These are phyloP conservation scores for Pythium periplocum DNA, from an alignment of 352 stramenopile genomes.

Conservation along the genomic window DNA sequence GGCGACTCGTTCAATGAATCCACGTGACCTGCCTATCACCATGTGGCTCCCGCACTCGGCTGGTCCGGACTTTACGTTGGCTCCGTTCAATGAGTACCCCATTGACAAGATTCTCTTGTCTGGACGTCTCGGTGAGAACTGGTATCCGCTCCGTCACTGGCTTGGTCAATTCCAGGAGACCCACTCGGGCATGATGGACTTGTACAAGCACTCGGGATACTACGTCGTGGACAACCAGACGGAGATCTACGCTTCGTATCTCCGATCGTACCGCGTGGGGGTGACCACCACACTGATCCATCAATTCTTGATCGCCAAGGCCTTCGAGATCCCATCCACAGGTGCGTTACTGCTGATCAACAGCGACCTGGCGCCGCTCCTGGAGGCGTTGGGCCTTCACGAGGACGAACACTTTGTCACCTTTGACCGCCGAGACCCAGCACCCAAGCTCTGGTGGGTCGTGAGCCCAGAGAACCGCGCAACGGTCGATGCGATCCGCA, in stretches of 20 bases:
- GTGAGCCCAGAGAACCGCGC: constrained; percentile 38
- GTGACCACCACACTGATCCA: constrained; percentile 75
- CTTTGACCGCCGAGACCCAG: constrained; percentile 51
- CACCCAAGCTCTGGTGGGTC: constrained; percentile 41
- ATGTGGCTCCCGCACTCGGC: constrained; percentile 70
- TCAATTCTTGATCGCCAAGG: constrained; percentile 72
- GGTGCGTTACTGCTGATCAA: constrained; percentile 65
- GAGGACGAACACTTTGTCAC: constrained; percentile 59
- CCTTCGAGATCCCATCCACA: constrained; percentile 77
- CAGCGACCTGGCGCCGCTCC: constrained; percentile 43
- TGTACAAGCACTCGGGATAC: constrained; percentile 55
- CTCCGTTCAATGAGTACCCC: constrained; percentile 59
- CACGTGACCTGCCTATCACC: constrained; percentile 54
- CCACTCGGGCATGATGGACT: constrained; percentile 46
- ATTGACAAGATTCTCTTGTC: constrained; percentile 75
- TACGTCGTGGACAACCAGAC: constrained; percentile 59
- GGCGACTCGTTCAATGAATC: constrained; percentile 35
- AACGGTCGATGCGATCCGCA: constrained; percentile 56
- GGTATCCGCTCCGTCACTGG: constrained; percentile 70
- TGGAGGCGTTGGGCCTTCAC: constrained; percentile 45
- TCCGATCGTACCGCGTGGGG: constrained; percentile 61
- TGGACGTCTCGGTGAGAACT: constrained; percentile 42
- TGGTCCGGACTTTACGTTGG: constrained; percentile 49
- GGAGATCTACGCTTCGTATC: constrained; percentile 57
- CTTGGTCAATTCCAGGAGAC: constrained; percentile 41